These are phyloP conservation scores for Neocatenulostroma microsporum DNA, from an alignment of 2,329 filamentous ascomycete species.

Conservation along the genomic window DNA sequence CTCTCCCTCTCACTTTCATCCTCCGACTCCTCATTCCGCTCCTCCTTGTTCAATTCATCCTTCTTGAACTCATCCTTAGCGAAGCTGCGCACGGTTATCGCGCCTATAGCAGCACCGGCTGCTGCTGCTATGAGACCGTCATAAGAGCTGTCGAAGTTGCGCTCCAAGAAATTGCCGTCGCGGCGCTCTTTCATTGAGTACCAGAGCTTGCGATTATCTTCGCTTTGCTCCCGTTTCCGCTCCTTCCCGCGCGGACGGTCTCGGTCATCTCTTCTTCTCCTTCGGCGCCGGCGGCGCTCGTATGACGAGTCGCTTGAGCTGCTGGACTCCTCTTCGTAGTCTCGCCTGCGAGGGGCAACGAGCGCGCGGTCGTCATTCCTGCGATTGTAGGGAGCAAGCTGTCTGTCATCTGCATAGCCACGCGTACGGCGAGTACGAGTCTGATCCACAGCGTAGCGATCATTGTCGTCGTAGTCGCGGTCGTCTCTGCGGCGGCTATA, in stretches of 20 bases:
- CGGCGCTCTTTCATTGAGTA: conserved; percentile 13
- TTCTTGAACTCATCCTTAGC: conserved; percentile 4
- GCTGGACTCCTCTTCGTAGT: conserved; percentile 6
- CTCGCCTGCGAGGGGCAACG: too few species aligned
- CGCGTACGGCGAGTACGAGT: conserved; percentile 1
- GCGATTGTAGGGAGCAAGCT: not conserved
- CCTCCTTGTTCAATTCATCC: not conserved
- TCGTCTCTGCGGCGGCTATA: not conserved
- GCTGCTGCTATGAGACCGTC: conserved; percentile 18
- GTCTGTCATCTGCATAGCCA: not conserved
- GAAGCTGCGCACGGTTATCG: conserved; percentile 15
- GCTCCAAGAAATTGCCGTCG: conserved; percentile 18
- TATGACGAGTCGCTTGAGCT: conserved; percentile 6
- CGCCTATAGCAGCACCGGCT: conserved; percentile 18
- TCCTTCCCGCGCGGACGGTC: conserved; percentile 2
- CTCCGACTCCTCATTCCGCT: too few species aligned
- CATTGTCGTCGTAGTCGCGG: conserved; percentile 1
- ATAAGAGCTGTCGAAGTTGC: conserved; percentile 18
- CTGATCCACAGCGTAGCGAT: not conserved
- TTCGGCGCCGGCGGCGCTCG: conserved; percentile 1
- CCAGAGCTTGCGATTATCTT: conserved; percentile 11
- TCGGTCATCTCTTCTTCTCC: not conserved
- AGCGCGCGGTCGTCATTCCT: conserved; percentile 1
- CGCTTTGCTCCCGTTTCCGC: conserved; percentile 3
- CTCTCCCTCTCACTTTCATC: not conserved